Percentiles rank a stretch among this genome's conserved stretches.
These are phyloP conservation scores for Cladophialophora yegresii DNA, from an alignment of 2,329 filamentous ascomycete genomes.

Conservation along the genomic window DNA sequence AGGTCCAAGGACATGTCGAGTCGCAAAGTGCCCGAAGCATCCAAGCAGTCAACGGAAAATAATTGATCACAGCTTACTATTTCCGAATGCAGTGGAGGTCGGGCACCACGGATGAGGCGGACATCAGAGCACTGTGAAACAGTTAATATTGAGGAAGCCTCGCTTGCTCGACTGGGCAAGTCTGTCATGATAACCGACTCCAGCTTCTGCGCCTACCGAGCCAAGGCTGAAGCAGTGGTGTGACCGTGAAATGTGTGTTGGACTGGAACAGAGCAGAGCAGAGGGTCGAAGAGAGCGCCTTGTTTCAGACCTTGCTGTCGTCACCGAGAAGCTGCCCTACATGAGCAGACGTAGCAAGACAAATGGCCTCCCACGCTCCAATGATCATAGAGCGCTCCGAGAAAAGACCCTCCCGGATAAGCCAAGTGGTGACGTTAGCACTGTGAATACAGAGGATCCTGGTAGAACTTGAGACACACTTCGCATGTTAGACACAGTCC, in stretches of 20 bases:
- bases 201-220: background rate
- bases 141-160: slow-evolving; percentile 4
- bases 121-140: slow-evolving; percentile 27
- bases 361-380: slow-evolving; percentile 17
- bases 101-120: slow-evolving; percentile 21
- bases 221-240: slow-evolving; percentile 33
- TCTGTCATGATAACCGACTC: background rate
- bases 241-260: slow-evolving; percentile 24
- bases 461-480: slow-evolving; percentile 17
- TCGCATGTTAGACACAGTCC: background rate
- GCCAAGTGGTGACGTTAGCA: slow-evolving; percentile 1
- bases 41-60: slow-evolving; percentile 14
- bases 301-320: slow-evolving; percentile 23
- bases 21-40: slow-evolving; percentile 18
- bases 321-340: background rate
- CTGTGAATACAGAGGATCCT: slow-evolving; percentile 9
- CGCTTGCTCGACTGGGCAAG: background rate
- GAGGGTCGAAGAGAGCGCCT: slow-evolving; percentile 11
- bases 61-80: slow-evolving; percentile 19
- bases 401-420: background rate
- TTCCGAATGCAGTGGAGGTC: slow-evolving; percentile 15
- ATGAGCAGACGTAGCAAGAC: slow-evolving; percentile 17
- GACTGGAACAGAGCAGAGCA: background rate
- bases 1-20: slow-evolving; percentile 14
- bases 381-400: background rate